Percentiles rank a stretch among this genome's conserved stretches.
Conservation (phyloP, 805 yeast genomes). For the Wickerhamiella azyma region DNA sequence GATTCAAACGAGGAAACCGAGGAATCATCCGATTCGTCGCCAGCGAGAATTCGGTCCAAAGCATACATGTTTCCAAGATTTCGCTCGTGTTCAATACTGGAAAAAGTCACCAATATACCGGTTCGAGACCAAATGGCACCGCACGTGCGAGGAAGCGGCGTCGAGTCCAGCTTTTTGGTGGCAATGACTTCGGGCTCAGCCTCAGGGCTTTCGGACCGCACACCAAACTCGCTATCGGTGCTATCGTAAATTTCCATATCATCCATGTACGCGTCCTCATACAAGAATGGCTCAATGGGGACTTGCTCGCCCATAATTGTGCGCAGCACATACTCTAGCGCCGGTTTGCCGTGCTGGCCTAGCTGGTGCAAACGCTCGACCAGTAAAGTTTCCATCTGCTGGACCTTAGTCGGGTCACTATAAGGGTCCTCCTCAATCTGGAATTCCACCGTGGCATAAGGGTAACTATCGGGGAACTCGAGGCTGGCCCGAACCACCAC, state of each 20-base stretch:
- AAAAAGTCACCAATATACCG: slow-evolving; percentile 73
- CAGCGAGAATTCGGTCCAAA: slow-evolving; percentile 18
- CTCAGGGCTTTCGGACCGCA: neutral
- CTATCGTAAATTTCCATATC: slow-evolving; percentile 17
- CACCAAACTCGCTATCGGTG: slow-evolving; percentile 19
- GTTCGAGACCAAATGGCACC: slow-evolving; percentile 79
- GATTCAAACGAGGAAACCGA: slow-evolving; percentile 10
- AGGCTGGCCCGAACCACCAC: slow-evolving; percentile 58
- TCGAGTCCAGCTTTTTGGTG: slow-evolving; percentile 44
- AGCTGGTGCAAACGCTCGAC: slow-evolving; percentile 43
- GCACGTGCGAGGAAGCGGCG: slow-evolving; percentile 87
- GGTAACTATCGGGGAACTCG: slow-evolving; percentile 63
- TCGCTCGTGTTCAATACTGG: slow-evolving; percentile 39
- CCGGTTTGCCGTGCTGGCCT: slow-evolving; percentile 44
- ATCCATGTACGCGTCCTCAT: slow-evolving; percentile 5
- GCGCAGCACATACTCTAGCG: slow-evolving; percentile 69
- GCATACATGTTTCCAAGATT: slow-evolving; percentile 13
- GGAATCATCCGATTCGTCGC: slow-evolving; percentile 9
- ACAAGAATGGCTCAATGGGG: slow-evolving; percentile 20
- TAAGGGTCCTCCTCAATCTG: slow-evolving; percentile 72
- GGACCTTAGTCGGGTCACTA: slow-evolving; percentile 34
- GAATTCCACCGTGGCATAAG: slow-evolving; percentile 45
- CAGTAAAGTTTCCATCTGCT: slow-evolving; percentile 39
- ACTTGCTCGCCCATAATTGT: slow-evolving; percentile 60
- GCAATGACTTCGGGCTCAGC: neutral